Percentiles rank a stretch among this genome's conserved stretches.
phyloP scores from a whole-genome alignment of 345 rosid species.

The Populus simonii region DNA sequence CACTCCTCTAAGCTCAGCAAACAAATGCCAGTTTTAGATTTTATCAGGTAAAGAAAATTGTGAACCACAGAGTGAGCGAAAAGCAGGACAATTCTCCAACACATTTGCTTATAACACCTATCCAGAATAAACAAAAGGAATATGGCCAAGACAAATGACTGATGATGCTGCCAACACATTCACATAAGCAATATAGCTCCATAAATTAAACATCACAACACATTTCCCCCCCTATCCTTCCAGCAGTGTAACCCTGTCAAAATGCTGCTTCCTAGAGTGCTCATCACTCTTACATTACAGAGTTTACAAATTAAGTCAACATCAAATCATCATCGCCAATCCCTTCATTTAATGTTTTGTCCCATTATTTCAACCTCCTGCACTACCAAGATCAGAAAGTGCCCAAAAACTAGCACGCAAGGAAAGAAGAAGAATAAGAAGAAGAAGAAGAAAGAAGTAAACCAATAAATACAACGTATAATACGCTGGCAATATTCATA shows the following conservation, averaged over 20 bases:
- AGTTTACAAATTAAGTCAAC: not conserved
- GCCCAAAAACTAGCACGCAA: not conserved
- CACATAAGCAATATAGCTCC: not conserved
- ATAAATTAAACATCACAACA: not conserved
- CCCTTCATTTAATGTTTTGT: not conserved
- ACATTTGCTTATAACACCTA: not conserved
- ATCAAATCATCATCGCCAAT: not conserved
- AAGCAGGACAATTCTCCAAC: not conserved
- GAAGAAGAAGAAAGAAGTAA: not conserved
- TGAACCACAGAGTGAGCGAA: not conserved
- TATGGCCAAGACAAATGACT: not conserved
- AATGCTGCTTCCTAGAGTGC: not conserved
- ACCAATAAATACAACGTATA: not conserved
- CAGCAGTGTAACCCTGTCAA: not conserved
- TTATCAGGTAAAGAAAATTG: not conserved
- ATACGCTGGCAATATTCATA: not conserved
- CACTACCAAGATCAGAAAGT: not conserved
- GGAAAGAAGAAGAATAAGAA: not conserved
- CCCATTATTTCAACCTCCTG: not conserved
- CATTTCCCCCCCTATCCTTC: not conserved
- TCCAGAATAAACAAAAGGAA: not conserved
- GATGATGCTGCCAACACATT: not conserved
- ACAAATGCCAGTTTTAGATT: not conserved
- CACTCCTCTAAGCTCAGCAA: not conserved
- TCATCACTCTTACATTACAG: not conserved